Evolutionary conservation across 1,139 yeast species (phyloP).

Genomic region (Taphrina sp.): DNA sequence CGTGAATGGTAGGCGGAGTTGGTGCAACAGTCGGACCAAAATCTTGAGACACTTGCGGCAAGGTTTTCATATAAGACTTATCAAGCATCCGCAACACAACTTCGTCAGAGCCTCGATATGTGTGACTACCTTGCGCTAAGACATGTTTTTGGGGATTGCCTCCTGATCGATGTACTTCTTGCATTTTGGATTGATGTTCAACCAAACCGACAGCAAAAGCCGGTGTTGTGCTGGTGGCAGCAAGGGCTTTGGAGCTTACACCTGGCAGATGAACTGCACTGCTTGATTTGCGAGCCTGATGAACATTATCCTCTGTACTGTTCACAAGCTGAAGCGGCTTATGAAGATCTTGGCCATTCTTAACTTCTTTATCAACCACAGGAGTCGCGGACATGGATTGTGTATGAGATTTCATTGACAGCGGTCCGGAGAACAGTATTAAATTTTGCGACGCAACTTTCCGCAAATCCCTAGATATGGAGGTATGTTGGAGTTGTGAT

Average conservation of each 20-base stretch:
- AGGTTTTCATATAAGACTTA: conserved; percentile 56
- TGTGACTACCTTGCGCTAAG: conserved; percentile 17
- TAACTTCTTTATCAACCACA: too few relatives aligned
- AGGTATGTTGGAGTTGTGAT: neutral
- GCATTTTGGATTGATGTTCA: neutral
- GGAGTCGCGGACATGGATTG: too few relatives aligned
- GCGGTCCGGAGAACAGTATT: neutral
- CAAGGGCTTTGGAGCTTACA: conserved; percentile 14
- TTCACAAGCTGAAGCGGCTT: neutral
- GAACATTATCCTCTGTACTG: neutral
- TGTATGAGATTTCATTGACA: neutral
- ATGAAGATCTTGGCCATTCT: neutral
- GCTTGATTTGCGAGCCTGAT: neutral
- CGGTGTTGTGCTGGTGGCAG: conserved; percentile 20
- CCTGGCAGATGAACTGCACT: conserved; percentile 27
- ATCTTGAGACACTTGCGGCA: conserved; percentile 39
- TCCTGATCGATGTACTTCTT: neutral
- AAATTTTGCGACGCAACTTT: neutral
- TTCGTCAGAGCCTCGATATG: conserved; percentile 67
- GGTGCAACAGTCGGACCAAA: conserved; percentile 35
- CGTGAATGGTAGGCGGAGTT: conserved; percentile 4
- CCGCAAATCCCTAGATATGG: neutral
- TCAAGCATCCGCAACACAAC: conserved; percentile 59
- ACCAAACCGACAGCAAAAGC: conserved; percentile 6
- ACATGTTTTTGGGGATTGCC: too few relatives aligned